Percentiles rank a stretch among this genome's conserved stretches.
phyloP scores from a whole-genome alignment of 148 eudicot species.

The Beta vulgaris region DNA sequence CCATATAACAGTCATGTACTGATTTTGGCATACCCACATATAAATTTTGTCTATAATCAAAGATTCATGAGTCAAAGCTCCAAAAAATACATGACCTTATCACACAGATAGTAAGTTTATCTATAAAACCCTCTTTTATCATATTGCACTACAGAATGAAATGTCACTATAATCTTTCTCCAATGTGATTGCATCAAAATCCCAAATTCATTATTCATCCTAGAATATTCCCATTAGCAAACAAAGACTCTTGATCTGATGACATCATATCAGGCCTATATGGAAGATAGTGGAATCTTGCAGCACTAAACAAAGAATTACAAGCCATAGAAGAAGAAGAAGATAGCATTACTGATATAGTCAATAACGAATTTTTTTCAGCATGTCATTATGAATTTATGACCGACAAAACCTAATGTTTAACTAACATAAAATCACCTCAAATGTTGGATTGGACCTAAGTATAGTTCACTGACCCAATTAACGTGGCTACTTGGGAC shows the following conservation, averaged over 20 bases:
- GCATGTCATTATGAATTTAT: too few species aligned
- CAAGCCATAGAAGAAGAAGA: slow-evolving; percentile 11
- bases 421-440: not conserved
- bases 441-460: not conserved
- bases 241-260: slow-evolving; percentile 14
- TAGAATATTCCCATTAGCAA: slow-evolving; percentile 26
- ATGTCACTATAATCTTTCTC: slow-evolving; percentile 26
- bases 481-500: not conserved
- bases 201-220: slow-evolving; percentile 19
- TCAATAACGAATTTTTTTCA: not conserved
- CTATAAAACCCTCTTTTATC: slow-evolving; percentile 13
- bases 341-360: not conserved
- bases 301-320: slow-evolving; percentile 2
- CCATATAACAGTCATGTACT: slow-evolving; percentile 19
- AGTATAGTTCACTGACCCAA: not conserved
- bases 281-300: slow-evolving; percentile 20
- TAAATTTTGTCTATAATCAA: slow-evolving; percentile 11
- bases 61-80: not conserved
- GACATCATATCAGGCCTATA: slow-evolving; percentile 9
- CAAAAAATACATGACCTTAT: slow-evolving; percentile 8
- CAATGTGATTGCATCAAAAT: slow-evolving; percentile 14
- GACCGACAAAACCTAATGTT: too few species aligned
- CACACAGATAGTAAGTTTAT: not conserved
- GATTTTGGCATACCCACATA: not conserved
- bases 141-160: not conserved